Evolutionary conservation across 129 eudicot genomes (phyloP), one percentile per base, ranked within the genome.

Genomic region (Scalesia atractyloides): DNA sequence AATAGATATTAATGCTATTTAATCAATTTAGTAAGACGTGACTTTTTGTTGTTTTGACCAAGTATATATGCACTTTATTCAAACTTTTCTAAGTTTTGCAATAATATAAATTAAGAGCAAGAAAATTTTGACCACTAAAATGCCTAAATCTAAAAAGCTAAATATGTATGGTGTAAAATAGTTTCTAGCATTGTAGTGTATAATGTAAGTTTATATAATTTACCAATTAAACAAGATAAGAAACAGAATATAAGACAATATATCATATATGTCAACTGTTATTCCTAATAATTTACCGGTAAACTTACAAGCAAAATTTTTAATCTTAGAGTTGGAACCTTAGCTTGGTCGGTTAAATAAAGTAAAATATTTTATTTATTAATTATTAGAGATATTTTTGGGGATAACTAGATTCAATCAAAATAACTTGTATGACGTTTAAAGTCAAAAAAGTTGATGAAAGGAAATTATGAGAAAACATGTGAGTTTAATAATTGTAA

Each of bases 381-480:
- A 39, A 1, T 8, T 6, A 39, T 39, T 39, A 39, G 8, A 39
- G 3, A 3, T 39, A 5, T 6, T 39, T 39, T 39, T 5, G 7
- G 44, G 9, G 9, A 39, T 39, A 1, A 39, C 9, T 39, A 39
- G 44, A 39, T 2, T 30, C 34, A 59, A 18, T 56, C 12, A 53
- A 34, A 8, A 13, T 11, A 37, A 36, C 59, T 16, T 52, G 10
- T 47, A 26, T 46, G 26, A 73, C 34, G 49, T 36, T 30, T 56
- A 57, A 56, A 76, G 66, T 67, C 74, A 57, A 41, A 76, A 26
- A 26, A 16, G 9, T 17, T 60, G 59, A 76, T 26, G 36, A 24
- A 66, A 24, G 33, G 51, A 72, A 72, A 26, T 3, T 46, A 65
- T 14, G 79, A 37, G 22, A 58, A 11, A 43, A 13, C 52, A 51